Percentiles rank a stretch among this genome's conserved stretches.
phyloP scores from a whole-genome alignment of 2,329 filamentous ascomycete species.

The Cryphonectria japonica region DNA sequence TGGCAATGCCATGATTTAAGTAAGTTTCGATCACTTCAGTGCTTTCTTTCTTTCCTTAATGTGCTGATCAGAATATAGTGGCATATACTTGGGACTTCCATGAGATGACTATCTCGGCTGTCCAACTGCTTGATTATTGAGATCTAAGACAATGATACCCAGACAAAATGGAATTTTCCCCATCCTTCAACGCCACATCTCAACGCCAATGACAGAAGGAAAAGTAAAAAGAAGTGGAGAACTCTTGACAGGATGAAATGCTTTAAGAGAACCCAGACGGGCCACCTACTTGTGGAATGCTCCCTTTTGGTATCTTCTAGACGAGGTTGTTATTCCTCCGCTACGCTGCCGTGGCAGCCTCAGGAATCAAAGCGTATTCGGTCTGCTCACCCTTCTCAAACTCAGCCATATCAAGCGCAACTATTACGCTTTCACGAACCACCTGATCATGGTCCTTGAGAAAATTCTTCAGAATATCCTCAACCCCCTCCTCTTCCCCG shows the following conservation, averaged over 20 bases:
- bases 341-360: slow-evolving; percentile 50
- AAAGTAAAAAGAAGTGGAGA: no score
- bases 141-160: slow-evolving; percentile 11
- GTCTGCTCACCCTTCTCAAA: slow-evolving; percentile 87
- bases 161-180: background rate
- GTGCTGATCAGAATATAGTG: slow-evolving; percentile 6
- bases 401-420: slow-evolving; percentile 97
- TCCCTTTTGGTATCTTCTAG: background rate
- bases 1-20: background rate
- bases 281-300: background rate
- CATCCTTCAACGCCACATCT: slow-evolving; percentile 10
- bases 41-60: background rate
- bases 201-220: background rate
- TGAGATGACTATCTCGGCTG: background rate
- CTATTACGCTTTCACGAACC: slow-evolving; percentile 91
- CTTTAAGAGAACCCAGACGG: background rate
- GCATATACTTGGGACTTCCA: background rate
- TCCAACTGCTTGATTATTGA: background rate
- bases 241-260: background rate
- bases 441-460: slow-evolving; percentile 90
- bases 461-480: slow-evolving; percentile 81
- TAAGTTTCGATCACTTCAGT: background rate
- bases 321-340: slow-evolving; percentile 27
- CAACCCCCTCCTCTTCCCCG: slow-evolving; percentile 90
- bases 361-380: slow-evolving; percentile 91